Conservation (phyloP, 345 rosid genomes). For the Eucalyptus cloeziana region DNA sequence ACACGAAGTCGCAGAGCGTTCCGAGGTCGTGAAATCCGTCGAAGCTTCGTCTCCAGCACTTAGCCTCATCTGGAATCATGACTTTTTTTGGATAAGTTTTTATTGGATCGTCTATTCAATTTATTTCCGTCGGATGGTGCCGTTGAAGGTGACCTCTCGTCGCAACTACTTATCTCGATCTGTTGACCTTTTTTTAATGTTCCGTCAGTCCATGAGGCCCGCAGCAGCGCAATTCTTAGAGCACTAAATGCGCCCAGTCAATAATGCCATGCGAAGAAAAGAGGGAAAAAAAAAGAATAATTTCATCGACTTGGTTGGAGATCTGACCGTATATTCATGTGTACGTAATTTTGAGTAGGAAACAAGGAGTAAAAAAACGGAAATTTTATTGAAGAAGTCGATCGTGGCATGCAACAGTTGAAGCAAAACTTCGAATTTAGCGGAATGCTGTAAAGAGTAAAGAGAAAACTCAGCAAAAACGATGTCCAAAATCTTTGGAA, state of each 20-base stretch:
- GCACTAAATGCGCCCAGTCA: not conserved
- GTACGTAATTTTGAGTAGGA: not conserved
- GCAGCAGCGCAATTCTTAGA: not conserved
- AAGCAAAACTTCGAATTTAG: not conserved
- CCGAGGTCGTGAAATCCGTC: not conserved
- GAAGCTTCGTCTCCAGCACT: not conserved
- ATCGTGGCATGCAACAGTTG: not conserved
- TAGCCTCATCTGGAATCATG: not conserved
- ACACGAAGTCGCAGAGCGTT: not conserved
- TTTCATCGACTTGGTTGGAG: not conserved
- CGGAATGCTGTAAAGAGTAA: not conserved
- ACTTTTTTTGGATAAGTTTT: not conserved
- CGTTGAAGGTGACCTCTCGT: not conserved
- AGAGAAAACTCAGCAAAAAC: not conserved
- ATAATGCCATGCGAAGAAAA: not conserved
- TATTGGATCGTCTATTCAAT: not conserved
- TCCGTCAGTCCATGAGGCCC: not conserved
- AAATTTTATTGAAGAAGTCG: not conserved
- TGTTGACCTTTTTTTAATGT: not conserved
- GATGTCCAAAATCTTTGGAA: not conserved
- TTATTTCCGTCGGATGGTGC: not conserved
- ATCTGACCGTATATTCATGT: not conserved
- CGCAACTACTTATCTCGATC: not conserved
- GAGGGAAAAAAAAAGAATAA: rapidly evolving
- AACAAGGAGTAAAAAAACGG: not conserved